Conservation (phyloP, 2,329 filamentous ascomycete species). For the Aspergillus pseudoviridinutans region DNA sequence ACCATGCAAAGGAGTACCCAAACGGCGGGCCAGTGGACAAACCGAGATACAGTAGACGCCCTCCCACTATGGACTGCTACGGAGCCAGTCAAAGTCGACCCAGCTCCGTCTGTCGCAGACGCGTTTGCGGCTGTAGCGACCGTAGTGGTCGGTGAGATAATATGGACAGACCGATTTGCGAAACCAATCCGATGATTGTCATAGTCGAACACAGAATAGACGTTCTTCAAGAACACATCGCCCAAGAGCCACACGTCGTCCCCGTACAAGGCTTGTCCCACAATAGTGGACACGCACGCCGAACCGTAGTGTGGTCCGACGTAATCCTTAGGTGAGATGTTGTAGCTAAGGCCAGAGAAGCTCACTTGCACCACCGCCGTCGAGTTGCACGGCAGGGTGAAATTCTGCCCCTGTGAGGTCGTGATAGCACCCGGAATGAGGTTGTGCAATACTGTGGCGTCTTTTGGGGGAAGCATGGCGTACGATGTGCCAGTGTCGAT, state of each 20-base stretch:
- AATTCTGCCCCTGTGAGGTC: slow-evolving; percentile 59
- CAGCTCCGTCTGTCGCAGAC: neutral
- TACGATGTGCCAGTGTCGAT: slow-evolving; percentile 83
- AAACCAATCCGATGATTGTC: slow-evolving; percentile 49
- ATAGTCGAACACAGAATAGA: slow-evolving; percentile 79
- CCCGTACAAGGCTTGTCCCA: slow-evolving; percentile 64
- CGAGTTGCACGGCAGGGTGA: slow-evolving; percentile 69
- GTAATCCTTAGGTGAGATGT: slow-evolving; percentile 69
- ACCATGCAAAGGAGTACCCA: slow-evolving; percentile 10
- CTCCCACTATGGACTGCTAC: slow-evolving; percentile 8
- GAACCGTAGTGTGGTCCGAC: slow-evolving; percentile 41
- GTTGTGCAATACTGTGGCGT: slow-evolving; percentile 65
- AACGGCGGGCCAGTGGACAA: slow-evolving; percentile 14
- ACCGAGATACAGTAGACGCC: slow-evolving; percentile 2
- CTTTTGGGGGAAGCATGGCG: slow-evolving; percentile 64
- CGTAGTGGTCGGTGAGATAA: slow-evolving; percentile 11
- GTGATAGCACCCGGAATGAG: slow-evolving; percentile 60
- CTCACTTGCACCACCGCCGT: slow-evolving; percentile 57
- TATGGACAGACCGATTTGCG: slow-evolving; percentile 16
- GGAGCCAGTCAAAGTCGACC: slow-evolving; percentile 5
- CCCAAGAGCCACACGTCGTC: slow-evolving; percentile 71
- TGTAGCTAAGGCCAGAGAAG: slow-evolving; percentile 65
- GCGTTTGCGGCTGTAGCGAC: slow-evolving; percentile 7
- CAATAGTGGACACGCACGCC: slow-evolving; percentile 64
- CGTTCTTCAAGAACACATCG: slow-evolving; percentile 83